A percentile compares a stretch with the other conserved stretches of the same genome.
Conservation (phyloP, 441 rosid genomes). For the Eutrema salsugineum region DNA sequence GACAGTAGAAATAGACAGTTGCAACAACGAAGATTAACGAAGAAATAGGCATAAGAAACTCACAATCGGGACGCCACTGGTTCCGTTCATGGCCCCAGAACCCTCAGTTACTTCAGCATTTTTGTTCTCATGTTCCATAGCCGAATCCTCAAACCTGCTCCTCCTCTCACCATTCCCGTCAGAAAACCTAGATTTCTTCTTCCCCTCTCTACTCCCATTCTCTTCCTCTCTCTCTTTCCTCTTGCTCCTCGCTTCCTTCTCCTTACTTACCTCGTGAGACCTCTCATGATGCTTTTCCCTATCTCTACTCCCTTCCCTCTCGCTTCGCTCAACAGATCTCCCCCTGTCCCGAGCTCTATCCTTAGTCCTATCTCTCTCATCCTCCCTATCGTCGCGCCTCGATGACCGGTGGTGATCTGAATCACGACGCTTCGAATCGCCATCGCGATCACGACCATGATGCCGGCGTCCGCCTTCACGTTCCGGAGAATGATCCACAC, state of each 20-base stretch:
- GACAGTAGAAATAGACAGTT: not conserved
- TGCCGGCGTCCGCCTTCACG: constrained; percentile 43
- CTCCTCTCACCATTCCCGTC: constrained; percentile 38
- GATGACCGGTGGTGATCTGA: constrained; percentile 44
- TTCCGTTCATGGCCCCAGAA: constrained; percentile 35
- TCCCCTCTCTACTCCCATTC: constrained; percentile 40
- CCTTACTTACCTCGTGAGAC: constrained; percentile 36
- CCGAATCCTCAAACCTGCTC: constrained; percentile 47
- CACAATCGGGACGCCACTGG: constrained; percentile 45
- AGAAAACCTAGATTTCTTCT: constrained; percentile 46
- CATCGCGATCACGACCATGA: constrained; percentile 25
- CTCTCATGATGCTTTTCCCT: constrained; percentile 42
- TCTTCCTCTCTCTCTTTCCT: constrained; percentile 57
- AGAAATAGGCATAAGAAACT: constrained; percentile 27
- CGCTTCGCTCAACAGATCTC: constrained; percentile 36
- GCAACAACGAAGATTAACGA: not conserved
- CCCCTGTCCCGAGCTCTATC: constrained; percentile 36
- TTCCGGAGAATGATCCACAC: constrained; percentile 30
- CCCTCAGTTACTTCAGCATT: constrained; percentile 18
- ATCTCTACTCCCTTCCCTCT: constrained; percentile 41
- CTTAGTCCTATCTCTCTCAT: constrained; percentile 36
- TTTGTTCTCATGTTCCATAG: constrained; percentile 14
- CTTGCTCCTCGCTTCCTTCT: constrained; percentile 40
- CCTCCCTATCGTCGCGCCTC: constrained; percentile 48
- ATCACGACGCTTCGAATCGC: constrained; percentile 42